Evolutionary conservation across 1,284 basidiomycete genomes (phyloP), one percentile per base, ranked within the genome.

Genomic region (Ustilago shanxiensis): DNA sequence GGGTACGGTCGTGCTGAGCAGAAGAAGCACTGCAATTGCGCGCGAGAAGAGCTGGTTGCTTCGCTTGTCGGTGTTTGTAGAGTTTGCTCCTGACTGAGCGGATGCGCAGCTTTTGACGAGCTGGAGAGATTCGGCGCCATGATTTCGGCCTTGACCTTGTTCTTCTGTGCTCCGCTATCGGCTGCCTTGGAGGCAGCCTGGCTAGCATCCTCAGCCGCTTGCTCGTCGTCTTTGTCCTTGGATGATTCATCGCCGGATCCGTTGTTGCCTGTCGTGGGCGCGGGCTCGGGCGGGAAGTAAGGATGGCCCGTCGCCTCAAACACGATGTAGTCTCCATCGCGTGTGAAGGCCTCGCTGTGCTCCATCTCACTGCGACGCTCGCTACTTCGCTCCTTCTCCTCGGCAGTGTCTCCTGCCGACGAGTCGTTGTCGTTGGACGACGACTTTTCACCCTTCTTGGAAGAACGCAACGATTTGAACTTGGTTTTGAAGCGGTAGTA

Each of bases 401-500:
- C 72, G 52, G 44, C 66, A 18, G 71, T 68, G 18, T 72, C 69
- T 11, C 60, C 77, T 1, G 66, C 73, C 2, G 67, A 67, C 6
- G 70, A 71, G 26, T 65, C 71, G 53, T 72, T 66, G 22, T 70
- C 72, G 22, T 60, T 68, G 47, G 50, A 53, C 16, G 57, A 47
- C 16, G 57, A 47, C 53, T 69, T 67, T 18, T 68, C 63, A 47
- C 66, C 69, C 26, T 67, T 70, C 44, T 76, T 71, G 61, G 45
- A n/a, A 1, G 71, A 13, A 18, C 52, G 56, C 8, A 28, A 47
- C 18, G 64, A 39, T 50, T 79, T 65, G 49, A 60, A 73, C 56
- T 83, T 82, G 41, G 73, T 77, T 63, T 66, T 71, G 72, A 83
- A 81, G 49, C 82, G 82, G 47, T 82, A 82, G 62, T 82, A 83